Percentiles rank a stretch among this genome's conserved stretches.
Conservation (phyloP, 176 grass and related monocot genomes). For the Triticum aestivum region IWGSC_CS_RefSeq_v2.1 NC_057798.1:803678679-803679178, state of each 20-base stretch:
- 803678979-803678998: conserved; percentile 97
- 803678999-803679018: conserved; percentile 11
- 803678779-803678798: conserved; percentile 98
- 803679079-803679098: not conserved
- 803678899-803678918: conserved; percentile 10
- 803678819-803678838: conserved; percentile 80
- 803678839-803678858: conserved; percentile 18
- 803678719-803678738: not conserved
- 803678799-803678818: conserved; percentile 96
- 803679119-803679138: not conserved
- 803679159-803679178: not conserved
- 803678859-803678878: not conserved
- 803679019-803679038: not conserved
- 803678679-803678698: conserved; percentile 78
- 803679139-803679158: not conserved
- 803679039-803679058: not conserved
- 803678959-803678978: conserved; percentile 81
- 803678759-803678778: conserved; percentile 50
- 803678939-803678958: conserved; percentile 72
- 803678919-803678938: conserved; percentile 56
- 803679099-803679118: not conserved
- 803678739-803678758: not conserved
- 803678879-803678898: conserved; percentile 7
- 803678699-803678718: not conserved
- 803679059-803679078: not conserved